Conservation (phyloP, 2,329 filamentous ascomycete species). For the Pseudocercospora eumusae region DNA sequence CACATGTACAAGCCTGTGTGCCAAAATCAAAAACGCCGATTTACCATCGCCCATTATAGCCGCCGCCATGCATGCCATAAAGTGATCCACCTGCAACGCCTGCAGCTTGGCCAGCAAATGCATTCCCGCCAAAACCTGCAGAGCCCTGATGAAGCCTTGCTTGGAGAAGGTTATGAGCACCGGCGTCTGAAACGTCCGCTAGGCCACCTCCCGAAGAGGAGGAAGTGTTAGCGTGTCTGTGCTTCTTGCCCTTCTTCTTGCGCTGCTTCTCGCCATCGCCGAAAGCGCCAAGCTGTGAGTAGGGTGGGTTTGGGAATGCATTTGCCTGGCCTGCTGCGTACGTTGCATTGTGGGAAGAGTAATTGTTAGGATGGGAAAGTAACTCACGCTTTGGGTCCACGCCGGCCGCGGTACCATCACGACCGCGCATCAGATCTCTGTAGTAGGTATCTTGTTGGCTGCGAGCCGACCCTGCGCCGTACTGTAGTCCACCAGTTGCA, state of each 20-base stretch:
- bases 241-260: constrained; percentile 99
- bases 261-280: constrained; percentile 55
- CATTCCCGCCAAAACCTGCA: constrained; percentile 54
- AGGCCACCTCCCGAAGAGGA: constrained; percentile 92
- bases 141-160: constrained; percentile 92
- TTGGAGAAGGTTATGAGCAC: constrained; percentile 76
- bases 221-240: constrained; percentile 99
- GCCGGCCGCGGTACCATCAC: constrained; percentile 24
- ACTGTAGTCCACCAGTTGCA: constrained; percentile 65
- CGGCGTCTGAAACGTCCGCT: constrained; percentile 92
- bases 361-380: constrained; percentile 34
- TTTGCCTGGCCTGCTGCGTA: constrained; percentile 30
- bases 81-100: constrained; percentile 34
- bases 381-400: constrained; percentile 40
- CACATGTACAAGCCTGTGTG: constrained; percentile 24
- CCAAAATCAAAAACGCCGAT: constrained; percentile 21
- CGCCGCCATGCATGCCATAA: constrained; percentile 38
- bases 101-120: constrained; percentile 30
- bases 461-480: constrained; percentile 56
- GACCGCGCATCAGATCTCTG: constrained; percentile 29
- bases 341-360: constrained; percentile 29
- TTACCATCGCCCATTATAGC: constrained; percentile 37
- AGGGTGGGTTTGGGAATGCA: constrained; percentile 30
- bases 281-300: constrained; percentile 32
- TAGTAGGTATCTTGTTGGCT: constrained; percentile 34